Base-by-base conservation (phyloP, 2,329 filamentous ascomycete genomes). In the Didymellaceae sp. region DNA sequence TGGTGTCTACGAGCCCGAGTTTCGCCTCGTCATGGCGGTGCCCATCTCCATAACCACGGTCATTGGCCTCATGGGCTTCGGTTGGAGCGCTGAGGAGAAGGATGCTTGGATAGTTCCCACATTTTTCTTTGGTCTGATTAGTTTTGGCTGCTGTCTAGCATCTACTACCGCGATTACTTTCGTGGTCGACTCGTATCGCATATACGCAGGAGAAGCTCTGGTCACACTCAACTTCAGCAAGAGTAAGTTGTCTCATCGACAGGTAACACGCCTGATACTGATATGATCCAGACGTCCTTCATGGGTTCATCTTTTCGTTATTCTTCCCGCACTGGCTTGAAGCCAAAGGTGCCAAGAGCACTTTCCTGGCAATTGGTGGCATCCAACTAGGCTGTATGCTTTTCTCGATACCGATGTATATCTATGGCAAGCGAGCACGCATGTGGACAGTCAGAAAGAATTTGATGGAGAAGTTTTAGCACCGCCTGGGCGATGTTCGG, bases 1-100 rank as follows among this genome's bases (percentile, higher is more conserved):
- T n/a, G 93, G 93, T 2, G 78, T 97, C 2, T 97, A 97, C 70
- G 93, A 97, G 72, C 93, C 93, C 1, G 93, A 97, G 72, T 97
- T 95, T 67, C 57, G 66, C 26, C 57, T 69, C 2, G 35, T 69
- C 22, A 69, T 97, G 93, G 90, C 86, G 0, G 74, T 87, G 3
- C 93, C 92, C 0, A 86, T 97, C 24, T 79, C 87, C 1, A 65
- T 97, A 45, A 85, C 86, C 3, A 97, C 92, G 0, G 85, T 86
- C 1, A 85, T 93, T 24, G 94, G 94, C 0, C 82, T 97, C 13
- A 96, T 97, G 86, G 93, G 91, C 2, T 97, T 94, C 66, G 93
- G 93, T n/a, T 97, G 93, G 94, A 91, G 88, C 8, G 90, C 88
- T 0, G 73, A 90, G 55, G 81, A 86, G 48, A 79, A 80, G 18